These are phyloP conservation scores for Aspergillus proliferans DNA, from an alignment of 2,329 filamentous ascomycete genomes.

Conservation along the genomic window DNA sequence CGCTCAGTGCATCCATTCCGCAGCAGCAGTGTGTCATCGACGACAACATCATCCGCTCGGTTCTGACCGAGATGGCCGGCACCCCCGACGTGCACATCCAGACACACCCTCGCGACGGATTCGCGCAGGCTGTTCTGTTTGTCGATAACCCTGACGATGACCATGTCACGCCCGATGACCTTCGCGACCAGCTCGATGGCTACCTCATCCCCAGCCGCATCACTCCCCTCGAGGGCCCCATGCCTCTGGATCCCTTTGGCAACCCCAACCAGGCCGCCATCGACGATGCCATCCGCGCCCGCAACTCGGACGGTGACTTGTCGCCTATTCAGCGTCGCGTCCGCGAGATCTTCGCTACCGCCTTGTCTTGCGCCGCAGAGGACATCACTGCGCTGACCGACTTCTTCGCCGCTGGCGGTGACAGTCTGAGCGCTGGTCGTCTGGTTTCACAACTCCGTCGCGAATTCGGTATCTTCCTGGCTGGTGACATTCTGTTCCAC, in stretches of 20 bases:
- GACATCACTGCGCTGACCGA: conserved; percentile 41
- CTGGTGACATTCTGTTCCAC: conserved; percentile 49
- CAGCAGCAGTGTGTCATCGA: conserved; percentile 27
- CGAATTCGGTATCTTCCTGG: conserved; percentile 45
- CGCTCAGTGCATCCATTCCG: conserved; percentile 34
- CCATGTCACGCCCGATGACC: conserved; percentile 7
- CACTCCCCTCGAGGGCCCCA: conserved; percentile 26
- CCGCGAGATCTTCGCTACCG: conserved; percentile 40
- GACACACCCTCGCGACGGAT: neutral
- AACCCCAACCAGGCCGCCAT: conserved; percentile 32
- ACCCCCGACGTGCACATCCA: neutral
- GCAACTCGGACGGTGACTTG: conserved; percentile 6
- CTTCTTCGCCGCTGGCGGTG: conserved; percentile 50
- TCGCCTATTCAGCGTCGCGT: conserved; percentile 34
- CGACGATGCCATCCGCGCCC: conserved; percentile 22
- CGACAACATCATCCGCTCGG: neutral
- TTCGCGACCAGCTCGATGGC: conserved; percentile 19
- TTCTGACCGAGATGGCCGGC: neutral
- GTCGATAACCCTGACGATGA: neutral
- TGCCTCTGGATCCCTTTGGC: conserved; percentile 29
- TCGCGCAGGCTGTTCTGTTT: neutral
- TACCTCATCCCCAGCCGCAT: conserved; percentile 37
- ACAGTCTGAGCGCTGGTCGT: conserved; percentile 49
- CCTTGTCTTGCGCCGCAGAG: conserved; percentile 36
- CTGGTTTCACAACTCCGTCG: conserved; percentile 48